Conservation (phyloP, 768 basidiomycete species). For the Termitomyces heimii region DNA sequence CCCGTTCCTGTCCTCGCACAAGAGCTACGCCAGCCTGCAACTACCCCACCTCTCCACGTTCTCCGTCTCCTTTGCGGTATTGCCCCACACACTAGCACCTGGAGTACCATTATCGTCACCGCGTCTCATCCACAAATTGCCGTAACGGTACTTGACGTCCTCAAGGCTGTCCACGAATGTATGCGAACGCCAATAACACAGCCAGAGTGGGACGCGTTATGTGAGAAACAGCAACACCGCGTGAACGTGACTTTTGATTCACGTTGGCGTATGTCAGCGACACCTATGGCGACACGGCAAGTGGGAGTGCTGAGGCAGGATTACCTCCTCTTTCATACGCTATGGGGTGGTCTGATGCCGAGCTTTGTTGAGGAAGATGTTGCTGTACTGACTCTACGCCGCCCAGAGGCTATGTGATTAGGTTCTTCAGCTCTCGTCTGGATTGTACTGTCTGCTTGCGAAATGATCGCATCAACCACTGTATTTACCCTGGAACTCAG, state of each 20-base stretch:
- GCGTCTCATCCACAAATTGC: slow-evolving; percentile 5
- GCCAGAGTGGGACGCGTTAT: slow-evolving; percentile 37
- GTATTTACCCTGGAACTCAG: not conserved
- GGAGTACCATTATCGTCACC: slow-evolving; percentile 36
- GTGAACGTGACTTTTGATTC: slow-evolving; percentile 35
- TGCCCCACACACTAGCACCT: slow-evolving; percentile 35
- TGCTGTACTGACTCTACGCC: slow-evolving; percentile 43
- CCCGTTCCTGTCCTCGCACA: slow-evolving; percentile 22
- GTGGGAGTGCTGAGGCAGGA: slow-evolving; percentile 44
- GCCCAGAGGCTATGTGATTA: not conserved
- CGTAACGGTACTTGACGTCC: slow-evolving; percentile 48
- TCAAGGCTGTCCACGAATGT: slow-evolving; percentile 37
- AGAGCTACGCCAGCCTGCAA: slow-evolving; percentile 36
- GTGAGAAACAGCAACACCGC: slow-evolving; percentile 34
- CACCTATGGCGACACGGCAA: slow-evolving; percentile 27
- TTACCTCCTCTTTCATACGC: slow-evolving; percentile 39
- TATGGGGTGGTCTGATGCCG: slow-evolving; percentile 47
- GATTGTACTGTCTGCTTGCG: not conserved
- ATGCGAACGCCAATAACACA: slow-evolving; percentile 31
- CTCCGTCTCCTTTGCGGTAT: slow-evolving; percentile 42
- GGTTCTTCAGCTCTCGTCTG: not conserved
- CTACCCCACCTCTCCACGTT: slow-evolving; percentile 29
- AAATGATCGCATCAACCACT: not conserved
- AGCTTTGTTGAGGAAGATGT: slow-evolving; percentile 26
- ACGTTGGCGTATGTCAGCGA: slow-evolving; percentile 35